Percentiles rank a stretch among this genome's conserved stretches.
Conservation (phyloP, 169 alveolate species). For the Blepharisma undulans region DNA sequence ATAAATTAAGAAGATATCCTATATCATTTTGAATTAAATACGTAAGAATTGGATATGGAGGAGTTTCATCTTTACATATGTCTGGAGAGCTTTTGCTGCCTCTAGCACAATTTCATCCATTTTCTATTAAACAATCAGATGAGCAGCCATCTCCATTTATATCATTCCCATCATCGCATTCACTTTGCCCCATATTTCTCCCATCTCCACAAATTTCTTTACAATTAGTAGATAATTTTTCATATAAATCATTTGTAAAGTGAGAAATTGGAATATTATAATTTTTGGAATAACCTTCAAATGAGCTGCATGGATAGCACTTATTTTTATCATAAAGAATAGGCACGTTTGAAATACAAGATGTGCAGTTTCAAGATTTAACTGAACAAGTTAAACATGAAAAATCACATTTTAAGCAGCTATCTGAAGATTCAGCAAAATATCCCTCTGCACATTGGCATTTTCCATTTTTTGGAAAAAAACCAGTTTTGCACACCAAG, state of each 20-base stretch:
- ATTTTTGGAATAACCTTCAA: background rate
- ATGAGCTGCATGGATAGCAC: background rate
- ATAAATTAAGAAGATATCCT: background rate
- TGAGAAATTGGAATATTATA: background rate
- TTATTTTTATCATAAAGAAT: no score
- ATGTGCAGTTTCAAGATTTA: background rate
- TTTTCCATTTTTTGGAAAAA: no score
- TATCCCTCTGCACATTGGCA: background rate
- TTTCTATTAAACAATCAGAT: conserved; percentile 8
- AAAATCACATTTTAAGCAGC: background rate
- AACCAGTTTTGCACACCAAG: no score
- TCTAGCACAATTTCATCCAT: conserved; percentile 20
- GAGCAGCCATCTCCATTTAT: conserved; percentile 47
- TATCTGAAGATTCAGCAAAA: background rate
- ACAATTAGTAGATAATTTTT: background rate
- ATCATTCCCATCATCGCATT: conserved; percentile 25
- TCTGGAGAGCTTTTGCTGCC: background rate
- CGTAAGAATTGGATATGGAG: background rate
- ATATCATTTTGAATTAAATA: background rate
- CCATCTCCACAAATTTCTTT: conserved; percentile 25
- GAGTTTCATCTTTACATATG: background rate
- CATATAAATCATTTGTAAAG: background rate
- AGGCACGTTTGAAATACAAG: background rate
- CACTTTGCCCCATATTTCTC: background rate
- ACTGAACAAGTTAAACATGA: background rate